These are phyloP conservation scores for Tolypocladium paradoxum DNA, from an alignment of 2,329 filamentous ascomycete genomes.

Conservation along the genomic window DNA sequence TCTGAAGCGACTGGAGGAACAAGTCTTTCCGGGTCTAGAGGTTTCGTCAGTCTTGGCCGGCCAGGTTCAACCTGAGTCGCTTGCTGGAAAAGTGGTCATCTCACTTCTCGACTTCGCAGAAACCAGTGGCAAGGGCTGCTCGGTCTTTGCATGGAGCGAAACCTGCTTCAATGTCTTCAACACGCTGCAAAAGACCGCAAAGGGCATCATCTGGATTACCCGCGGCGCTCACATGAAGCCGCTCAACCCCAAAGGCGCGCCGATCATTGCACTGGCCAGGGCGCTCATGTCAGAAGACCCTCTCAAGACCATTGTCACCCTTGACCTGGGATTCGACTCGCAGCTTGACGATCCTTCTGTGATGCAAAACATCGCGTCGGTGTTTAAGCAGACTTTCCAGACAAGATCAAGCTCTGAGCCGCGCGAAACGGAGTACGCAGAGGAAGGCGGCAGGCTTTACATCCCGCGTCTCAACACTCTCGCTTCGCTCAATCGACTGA, in stretches of 20 bases:
- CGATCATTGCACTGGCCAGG: conserved; percentile 34
- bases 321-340: conserved; percentile 26
- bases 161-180: conserved; percentile 30
- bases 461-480: conserved; percentile 35
- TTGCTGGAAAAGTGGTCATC: conserved; percentile 24
- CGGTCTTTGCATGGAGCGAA: conserved; percentile 28
- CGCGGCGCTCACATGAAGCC: conserved; percentile 27
- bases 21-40: not conserved
- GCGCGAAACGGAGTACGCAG: conserved; percentile 33
- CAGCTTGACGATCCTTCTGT: conserved; percentile 7
- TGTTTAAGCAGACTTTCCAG: conserved; percentile 15
- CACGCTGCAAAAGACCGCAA: conserved; percentile 22
- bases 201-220: conserved; percentile 37
- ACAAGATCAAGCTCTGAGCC: conserved; percentile 5
- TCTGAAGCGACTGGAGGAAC: not conserved
- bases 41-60: conserved; percentile 2
- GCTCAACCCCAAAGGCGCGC: conserved; percentile 23
- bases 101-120: conserved; percentile 34
- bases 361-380: conserved; percentile 10
- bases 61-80: conserved; percentile 5
- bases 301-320: conserved; percentile 28
- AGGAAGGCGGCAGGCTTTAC: conserved; percentile 23
- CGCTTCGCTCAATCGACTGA: conserved; percentile 28
- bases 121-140: conserved; percentile 8
- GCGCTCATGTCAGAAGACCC: conserved; percentile 39